Conservation (phyloP, 768 basidiomycete genomes). For the Tubosaeta sp. region DNA sequence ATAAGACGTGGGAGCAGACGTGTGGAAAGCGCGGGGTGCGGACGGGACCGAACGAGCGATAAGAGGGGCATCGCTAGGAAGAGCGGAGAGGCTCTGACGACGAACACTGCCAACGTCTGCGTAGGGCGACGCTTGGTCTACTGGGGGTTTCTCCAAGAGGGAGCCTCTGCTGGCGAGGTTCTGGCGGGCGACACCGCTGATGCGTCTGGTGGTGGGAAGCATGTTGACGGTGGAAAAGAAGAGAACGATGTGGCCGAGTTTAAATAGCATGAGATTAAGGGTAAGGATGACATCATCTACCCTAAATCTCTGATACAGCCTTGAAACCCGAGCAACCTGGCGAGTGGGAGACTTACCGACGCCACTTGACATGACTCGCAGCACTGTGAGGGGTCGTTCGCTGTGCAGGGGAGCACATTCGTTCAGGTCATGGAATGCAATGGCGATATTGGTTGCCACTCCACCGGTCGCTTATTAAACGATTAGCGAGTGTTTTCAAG, state of each 20-base stretch:
- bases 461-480: too few relatives aligned
- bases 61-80: neutral
- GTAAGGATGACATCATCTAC: conserved; percentile 21
- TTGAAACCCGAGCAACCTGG: neutral
- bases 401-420: too few relatives aligned
- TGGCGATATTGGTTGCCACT: neutral
- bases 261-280: conserved; percentile 6
- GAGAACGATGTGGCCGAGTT: neutral
- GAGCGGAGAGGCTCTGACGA: neutral
- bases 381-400: too few relatives aligned
- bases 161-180: conserved; percentile 34
- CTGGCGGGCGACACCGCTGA: conserved; percentile 39
- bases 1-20: conserved; percentile 12
- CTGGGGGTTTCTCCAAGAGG: conserved; percentile 22
- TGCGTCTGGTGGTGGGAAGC: conserved; percentile 28
- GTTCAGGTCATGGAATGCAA: neutral
- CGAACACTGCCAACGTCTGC: neutral
- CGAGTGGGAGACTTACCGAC: neutral
- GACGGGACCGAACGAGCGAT: neutral
- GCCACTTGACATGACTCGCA: neutral
- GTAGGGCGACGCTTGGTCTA: conserved; percentile 22
- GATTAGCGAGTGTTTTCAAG: neutral
- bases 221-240: conserved; percentile 7
- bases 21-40: conserved; percentile 20
- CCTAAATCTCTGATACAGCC: conserved; percentile 1